Percentiles rank a stretch among this genome's conserved stretches.
Evolutionary conservation across 257 asterid genomes (phyloP).

Genomic region (Schizonepeta tenuifolia): DNA sequence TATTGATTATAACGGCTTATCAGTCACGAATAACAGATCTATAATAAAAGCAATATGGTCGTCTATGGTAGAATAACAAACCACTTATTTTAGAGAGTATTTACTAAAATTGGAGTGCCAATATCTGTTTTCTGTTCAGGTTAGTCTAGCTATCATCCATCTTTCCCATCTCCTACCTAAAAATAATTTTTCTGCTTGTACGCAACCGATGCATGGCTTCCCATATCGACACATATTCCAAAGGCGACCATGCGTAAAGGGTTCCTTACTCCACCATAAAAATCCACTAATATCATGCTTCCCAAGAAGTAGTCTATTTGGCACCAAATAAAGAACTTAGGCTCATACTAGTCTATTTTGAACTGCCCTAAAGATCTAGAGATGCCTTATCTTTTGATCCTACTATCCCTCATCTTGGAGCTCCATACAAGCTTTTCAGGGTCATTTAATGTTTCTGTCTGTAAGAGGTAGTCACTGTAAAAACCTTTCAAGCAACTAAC

Average conservation of each 20-base stretch:
- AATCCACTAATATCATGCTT: background rate
- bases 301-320: background rate
- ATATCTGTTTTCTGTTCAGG: background rate
- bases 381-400: background rate
- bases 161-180: background rate
- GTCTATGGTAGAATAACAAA: background rate
- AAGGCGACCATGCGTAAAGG: background rate
- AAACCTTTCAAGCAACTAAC: background rate
- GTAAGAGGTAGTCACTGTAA: background rate
- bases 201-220: background rate
- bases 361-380: conserved; percentile 9
- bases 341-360: background rate
- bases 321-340: background rate
- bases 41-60: background rate
- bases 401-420: background rate
- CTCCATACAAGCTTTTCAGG: background rate
- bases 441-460: background rate
- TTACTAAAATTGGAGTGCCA: background rate
- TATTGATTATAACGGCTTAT: background rate
- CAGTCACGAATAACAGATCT: background rate
- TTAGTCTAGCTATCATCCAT: background rate
- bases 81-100: background rate
- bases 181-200: background rate
- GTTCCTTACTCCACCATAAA: background rate
- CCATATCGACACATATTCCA: background rate